Evolutionary conservation across 352 stramenopile genomes (phyloP), one percentile per base, ranked within the genome.

Genomic region (Pythium aquatile): DNA sequence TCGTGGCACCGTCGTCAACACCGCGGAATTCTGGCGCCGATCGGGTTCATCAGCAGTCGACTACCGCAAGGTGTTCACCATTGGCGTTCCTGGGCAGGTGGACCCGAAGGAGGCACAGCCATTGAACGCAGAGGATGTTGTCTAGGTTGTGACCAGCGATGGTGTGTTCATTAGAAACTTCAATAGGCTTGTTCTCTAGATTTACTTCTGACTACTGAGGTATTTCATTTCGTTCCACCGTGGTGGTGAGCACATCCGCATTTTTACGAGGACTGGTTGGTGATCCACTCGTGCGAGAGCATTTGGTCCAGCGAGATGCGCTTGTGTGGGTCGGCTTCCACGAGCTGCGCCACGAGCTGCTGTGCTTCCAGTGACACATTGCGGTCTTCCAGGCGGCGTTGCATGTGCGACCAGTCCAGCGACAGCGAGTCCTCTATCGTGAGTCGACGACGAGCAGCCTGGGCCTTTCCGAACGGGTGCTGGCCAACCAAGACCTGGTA

Each of bases 401-500:
- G 55, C 33, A 78, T 80, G 48, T 65, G 69, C 29, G 28, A n/a
- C 73, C 72, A 85, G 51, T 88, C 68, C 16, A 90, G 65, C 40
- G 44, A 3, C 28, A 82, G 60, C 13, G 78, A 77, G 46, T 86
- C 80, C 4, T 69, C 44, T 33, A 90, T 68, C n/a, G 60, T 63
- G 52, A 90, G 65, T 3, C 64, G 24, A 7, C 73, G 74, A 0
- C 70, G 73, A 14, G 61, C 56, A 24, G 44, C 55, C 17, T 62
- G 48, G 24, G 68, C 70, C 16, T 75, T 56, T 6, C 58, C 30
- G 57, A 81, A 91, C 8, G 82, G 82, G 56, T 91, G 79, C 29
- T 83, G 68, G 11, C 78, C 80, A 13, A 77, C 70, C 11, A 91
- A 65, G n/a, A 81, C 54, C 56, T 91, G 82, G 57, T 82, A 89